Evolutionary conservation across 306 rosid species (phyloP), one percentile per base, ranked within the genome.

Genomic region (Fragaria vesca): DNA sequence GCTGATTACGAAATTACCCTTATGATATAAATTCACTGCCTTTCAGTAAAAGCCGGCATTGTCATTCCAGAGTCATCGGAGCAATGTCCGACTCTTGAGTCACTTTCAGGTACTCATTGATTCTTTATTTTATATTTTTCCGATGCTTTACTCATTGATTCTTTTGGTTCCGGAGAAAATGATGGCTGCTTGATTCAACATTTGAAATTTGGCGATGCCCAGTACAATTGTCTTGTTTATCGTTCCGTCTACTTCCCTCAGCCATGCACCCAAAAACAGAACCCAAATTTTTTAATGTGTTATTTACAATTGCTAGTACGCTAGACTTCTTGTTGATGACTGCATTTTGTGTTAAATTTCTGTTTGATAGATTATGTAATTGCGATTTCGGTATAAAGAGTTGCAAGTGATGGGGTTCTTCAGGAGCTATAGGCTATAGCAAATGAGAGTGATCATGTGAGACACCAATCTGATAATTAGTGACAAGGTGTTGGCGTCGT

Each of bases 361-460:
- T 55, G 24, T 55, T 55, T 55, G 62, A 2, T 9, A 55, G 28
- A 55, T 55, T n/a, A 52, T 17, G 24, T 52, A 16, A 52, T 55
- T 55, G 62, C 12, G 30, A n/a, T 18, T 92, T 92, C 82, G 96
- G 97, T 77, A 88, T 96, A 87, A 94, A 89, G 51, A 66, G 75
- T 55, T 0, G 80, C 48, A 45, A 55, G 82, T 11, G 84, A 88
- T 78, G 90, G 89, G 74, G 20, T 81, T 48, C 70, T 46, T 71
- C 80, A 46, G 89, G 79, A 15, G 42, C n/a, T 74, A 5, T 38
- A 38, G 40, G 42, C n/a, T 74, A 38, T 38, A 5, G 40, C 40
- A 18, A 90, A 90, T 83, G 96, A 91, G 55, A 83, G 48, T 75
- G 40, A 43, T 32, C 85, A 79, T 18, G 74, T 79, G 50, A 11